Evolutionary conservation across 768 basidiomycete species (phyloP).

Genomic region (Dentipellis fragilis): DNA sequence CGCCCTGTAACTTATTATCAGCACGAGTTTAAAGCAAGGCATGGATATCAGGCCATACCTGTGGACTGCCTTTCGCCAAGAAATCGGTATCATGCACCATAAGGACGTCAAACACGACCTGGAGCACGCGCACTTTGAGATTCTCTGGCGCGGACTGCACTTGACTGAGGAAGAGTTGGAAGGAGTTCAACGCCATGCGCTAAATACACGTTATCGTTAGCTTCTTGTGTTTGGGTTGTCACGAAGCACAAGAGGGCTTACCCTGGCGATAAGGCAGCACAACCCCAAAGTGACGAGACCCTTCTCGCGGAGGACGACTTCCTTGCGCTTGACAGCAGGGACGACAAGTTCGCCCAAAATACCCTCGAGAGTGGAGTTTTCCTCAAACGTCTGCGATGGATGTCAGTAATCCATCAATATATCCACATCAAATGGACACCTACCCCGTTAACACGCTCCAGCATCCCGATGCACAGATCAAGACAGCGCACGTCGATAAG

Average conservation of each 20-base stretch:
- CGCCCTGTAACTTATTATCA: conserved; percentile 22
- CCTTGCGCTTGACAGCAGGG: conserved; percentile 84
- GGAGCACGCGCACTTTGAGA: conserved; percentile 61
- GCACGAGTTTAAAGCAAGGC: not conserved
- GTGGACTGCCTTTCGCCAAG: conserved; percentile 34
- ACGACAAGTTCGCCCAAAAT: conserved; percentile 74
- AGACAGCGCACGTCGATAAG: conserved; percentile 68
- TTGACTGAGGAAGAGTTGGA: conserved; percentile 78
- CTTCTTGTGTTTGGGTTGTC: not conserved
- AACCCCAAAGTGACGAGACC: conserved; percentile 74
- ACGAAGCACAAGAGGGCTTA: conserved; percentile 16
- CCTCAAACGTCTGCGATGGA: conserved; percentile 38
- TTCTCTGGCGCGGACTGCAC: conserved; percentile 52
- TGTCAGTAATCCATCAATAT: not conserved
- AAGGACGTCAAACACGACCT: conserved; percentile 76
- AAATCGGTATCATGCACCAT: conserved; percentile 73
- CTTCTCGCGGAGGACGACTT: conserved; percentile 69
- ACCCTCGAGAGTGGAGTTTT: conserved; percentile 63
- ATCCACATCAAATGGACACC: conserved; percentile 18
- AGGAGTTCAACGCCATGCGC: conserved; percentile 54
- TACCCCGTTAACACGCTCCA: conserved; percentile 81
- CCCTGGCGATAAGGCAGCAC: conserved; percentile 79
- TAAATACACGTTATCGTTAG: not conserved
- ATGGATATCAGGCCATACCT: conserved; percentile 6
- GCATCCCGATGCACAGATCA: conserved; percentile 67